Evolutionary conservation across 1,139 yeast species (phyloP).

Genomic region (Saccharomyces hybrid): DNA sequence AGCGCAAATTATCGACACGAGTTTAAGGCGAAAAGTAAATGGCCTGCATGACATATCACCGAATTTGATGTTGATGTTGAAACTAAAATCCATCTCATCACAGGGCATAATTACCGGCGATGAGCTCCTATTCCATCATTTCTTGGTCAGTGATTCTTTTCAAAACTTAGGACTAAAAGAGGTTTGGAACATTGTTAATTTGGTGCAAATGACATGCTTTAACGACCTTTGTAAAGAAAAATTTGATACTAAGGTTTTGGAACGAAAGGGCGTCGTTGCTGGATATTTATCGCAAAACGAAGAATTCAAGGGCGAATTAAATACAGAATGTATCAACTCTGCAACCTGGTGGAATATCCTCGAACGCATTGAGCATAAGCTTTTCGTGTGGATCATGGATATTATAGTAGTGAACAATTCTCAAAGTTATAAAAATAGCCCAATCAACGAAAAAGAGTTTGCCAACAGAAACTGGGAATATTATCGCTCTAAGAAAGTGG

Average conservation of each 20-base stretch:
- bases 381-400: slow-evolving; percentile 33
- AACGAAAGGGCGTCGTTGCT: slow-evolving; percentile 23
- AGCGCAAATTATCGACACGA: slow-evolving; percentile 20
- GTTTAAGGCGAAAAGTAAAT: slow-evolving; percentile 15
- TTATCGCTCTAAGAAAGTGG: slow-evolving; percentile 24
- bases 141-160: slow-evolving; percentile 19
- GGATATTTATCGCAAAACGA: slow-evolving; percentile 21
- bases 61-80: slow-evolving; percentile 21
- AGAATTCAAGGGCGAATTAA: slow-evolving; percentile 28
- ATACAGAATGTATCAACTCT: slow-evolving; percentile 24
- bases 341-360: slow-evolving; percentile 30
- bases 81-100: slow-evolving; percentile 27
- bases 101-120: slow-evolving; percentile 30
- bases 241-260: slow-evolving; percentile 25
- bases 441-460: slow-evolving; percentile 15
- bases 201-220: slow-evolving; percentile 30
- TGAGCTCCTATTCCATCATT: slow-evolving; percentile 27
- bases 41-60: no score
- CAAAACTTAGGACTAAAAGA: slow-evolving; percentile 10
- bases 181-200: slow-evolving; percentile 30
- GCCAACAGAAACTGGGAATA: slow-evolving; percentile 24
- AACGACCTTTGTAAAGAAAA: slow-evolving; percentile 27
- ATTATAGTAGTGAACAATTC: slow-evolving; percentile 26
- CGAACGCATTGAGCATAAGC: slow-evolving; percentile 26
- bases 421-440: slow-evolving; percentile 21